Evolutionary conservation across 352 stramenopile species (phyloP).

Genomic region (Stramenopiles sp.): DNA sequence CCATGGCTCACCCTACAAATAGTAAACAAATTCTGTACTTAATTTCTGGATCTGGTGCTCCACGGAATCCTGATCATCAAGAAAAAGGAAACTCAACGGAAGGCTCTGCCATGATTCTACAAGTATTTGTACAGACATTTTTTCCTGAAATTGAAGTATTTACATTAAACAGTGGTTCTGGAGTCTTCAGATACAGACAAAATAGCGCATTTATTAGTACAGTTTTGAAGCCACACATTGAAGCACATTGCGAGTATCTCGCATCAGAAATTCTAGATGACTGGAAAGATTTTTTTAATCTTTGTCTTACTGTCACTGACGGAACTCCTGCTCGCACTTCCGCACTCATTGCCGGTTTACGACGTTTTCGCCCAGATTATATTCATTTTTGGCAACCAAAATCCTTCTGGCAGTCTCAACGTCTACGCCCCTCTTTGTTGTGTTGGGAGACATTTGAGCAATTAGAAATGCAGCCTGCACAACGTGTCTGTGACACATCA

Average conservation of each 20-base stretch:
- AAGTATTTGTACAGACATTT: conserved; percentile 48
- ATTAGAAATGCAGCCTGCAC: too few relatives aligned
- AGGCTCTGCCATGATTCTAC: conserved; percentile 49
- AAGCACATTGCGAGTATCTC: conserved; percentile 18
- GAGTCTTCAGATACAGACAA: conserved; percentile 75
- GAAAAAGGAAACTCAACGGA: conserved; percentile 74
- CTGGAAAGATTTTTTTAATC: conserved; percentile 63
- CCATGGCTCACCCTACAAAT: not conserved
- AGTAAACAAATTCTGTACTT: conserved; percentile 42
- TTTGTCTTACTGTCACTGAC: conserved; percentile 82
- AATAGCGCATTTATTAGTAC: conserved; percentile 85
- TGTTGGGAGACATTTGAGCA: too few relatives aligned
- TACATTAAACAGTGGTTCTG: conserved; percentile 66
- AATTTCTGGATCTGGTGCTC: conserved; percentile 68
- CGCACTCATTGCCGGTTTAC: conserved; percentile 69
- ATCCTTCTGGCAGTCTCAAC: conserved; percentile 51
- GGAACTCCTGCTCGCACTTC: conserved; percentile 63
- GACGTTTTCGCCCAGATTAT: conserved; percentile 57
- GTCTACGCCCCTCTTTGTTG: too few relatives aligned
- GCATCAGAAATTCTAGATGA: conserved; percentile 54
- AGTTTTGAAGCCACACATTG: conserved; percentile 58
- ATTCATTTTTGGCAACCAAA: conserved; percentile 95
- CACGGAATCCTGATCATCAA: conserved; percentile 53
- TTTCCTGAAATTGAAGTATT: conserved; percentile 65
- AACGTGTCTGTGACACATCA: too few relatives aligned